These are phyloP conservation scores for Rhizopus sp. DNA, from an alignment of 371 early-diverging fungal genomes.

Conservation along the genomic window DNA sequence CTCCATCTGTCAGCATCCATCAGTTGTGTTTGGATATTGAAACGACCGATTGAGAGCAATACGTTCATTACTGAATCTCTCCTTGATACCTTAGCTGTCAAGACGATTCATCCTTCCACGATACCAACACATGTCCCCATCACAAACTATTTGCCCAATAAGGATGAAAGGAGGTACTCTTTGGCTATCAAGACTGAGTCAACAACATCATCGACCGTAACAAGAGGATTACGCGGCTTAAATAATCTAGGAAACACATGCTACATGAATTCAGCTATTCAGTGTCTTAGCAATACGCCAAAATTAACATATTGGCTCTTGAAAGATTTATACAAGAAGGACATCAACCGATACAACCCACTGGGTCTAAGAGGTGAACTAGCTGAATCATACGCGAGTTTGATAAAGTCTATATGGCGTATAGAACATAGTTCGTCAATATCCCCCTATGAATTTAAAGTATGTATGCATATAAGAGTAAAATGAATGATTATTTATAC, in stretches of 20 bases:
- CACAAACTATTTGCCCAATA: background rate
- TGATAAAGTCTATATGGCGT: slow-evolving; percentile 71
- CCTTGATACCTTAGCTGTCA: background rate
- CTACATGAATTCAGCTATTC: slow-evolving; percentile 96
- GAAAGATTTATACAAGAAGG: slow-evolving; percentile 67
- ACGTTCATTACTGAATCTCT: background rate
- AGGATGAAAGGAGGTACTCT: background rate
- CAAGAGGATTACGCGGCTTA: slow-evolving; percentile 69
- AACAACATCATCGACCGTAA: slow-evolving; percentile 29
- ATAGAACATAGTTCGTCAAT: slow-evolving; percentile 39
- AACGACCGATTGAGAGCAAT: background rate
- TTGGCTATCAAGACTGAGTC: slow-evolving; percentile 7
- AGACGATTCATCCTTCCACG: slow-evolving; percentile 3
- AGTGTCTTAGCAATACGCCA: slow-evolving; percentile 86
- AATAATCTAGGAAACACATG: slow-evolving; percentile 98
- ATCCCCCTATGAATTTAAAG: slow-evolving; percentile 55
- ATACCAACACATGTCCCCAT: slow-evolving; percentile 3
- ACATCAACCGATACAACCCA: slow-evolving; percentile 76
- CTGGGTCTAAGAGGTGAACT: slow-evolving; percentile 81
- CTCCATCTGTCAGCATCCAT: background rate
- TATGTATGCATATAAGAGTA: slow-evolving; percentile 39
- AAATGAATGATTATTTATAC: background rate
- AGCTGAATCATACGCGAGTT: slow-evolving; percentile 68
- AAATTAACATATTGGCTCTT: slow-evolving; percentile 87
- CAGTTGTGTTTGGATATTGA: slow-evolving; percentile 1